Percentiles rank a stretch among this genome's conserved stretches.
Evolutionary conservation across 208 protist genomes (phyloP).

Genomic region (Leishmania arabica): DNA sequence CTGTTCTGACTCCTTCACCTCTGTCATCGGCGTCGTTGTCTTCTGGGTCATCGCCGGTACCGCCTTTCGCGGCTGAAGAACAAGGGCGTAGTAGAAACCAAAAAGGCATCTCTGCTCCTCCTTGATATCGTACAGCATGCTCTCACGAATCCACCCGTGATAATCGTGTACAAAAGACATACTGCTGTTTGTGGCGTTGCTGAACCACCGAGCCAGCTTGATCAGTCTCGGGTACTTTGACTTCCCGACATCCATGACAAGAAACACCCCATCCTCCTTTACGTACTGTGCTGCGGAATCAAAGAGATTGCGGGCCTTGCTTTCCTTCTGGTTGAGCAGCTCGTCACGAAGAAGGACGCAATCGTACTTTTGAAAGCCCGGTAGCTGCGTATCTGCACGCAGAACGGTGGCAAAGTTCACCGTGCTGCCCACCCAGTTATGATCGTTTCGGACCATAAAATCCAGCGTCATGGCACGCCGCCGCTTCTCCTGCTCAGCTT

Average conservation of each 20-base stretch:
- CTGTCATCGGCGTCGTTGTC: not conserved
- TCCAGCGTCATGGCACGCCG: constrained; percentile 82
- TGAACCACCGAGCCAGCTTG: constrained; percentile 54
- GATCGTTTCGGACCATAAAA: constrained; percentile 83
- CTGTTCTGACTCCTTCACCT: not conserved
- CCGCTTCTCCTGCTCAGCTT: constrained; percentile 56
- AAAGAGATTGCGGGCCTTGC: constrained; percentile 53
- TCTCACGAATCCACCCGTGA: constrained; percentile 71
- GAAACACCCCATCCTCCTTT: constrained; percentile 53
- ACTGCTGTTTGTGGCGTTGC: constrained; percentile 54
- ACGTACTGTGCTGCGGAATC: constrained; percentile 59
- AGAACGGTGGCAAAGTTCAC: constrained; percentile 74
- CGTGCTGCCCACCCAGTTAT: constrained; percentile 82
- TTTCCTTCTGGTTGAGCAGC: constrained; percentile 55
- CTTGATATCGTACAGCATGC: constrained; percentile 61
- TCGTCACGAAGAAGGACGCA: constrained; percentile 80
- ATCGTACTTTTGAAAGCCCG: constrained; percentile 70
- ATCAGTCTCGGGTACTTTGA: constrained; percentile 38
- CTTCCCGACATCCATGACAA: constrained; percentile 85
- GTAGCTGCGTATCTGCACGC: constrained; percentile 36
- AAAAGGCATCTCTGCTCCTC: constrained; percentile 60
- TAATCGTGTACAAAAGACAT: constrained; percentile 84
- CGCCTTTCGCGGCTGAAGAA: constrained; percentile 25
- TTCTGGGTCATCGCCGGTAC: not conserved
- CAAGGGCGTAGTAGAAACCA: constrained; percentile 74